These are phyloP conservation scores for Metschnikowia kofuensis DNA, from an alignment of 805 yeast species.

Conservation along the genomic window DNA sequence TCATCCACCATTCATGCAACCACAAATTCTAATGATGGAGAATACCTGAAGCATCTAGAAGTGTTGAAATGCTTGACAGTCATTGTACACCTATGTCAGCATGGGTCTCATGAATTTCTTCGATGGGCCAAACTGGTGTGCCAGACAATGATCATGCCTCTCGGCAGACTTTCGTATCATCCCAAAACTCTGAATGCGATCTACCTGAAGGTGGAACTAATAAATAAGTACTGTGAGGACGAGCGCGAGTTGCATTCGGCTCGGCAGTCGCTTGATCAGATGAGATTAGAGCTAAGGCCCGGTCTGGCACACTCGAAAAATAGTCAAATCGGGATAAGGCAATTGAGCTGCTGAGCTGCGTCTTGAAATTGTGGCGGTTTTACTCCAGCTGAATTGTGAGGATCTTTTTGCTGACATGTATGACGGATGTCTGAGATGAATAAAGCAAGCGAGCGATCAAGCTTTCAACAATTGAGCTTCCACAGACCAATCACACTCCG, in stretches of 20 bases:
- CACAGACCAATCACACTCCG: too few relatives aligned
- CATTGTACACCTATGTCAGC: conserved; percentile 47
- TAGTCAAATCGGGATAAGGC: background rate
- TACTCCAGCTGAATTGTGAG: too few relatives aligned
- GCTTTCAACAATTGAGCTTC: too few relatives aligned
- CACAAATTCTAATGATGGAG: background rate
- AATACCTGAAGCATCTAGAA: conserved; percentile 4
- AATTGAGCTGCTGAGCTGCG: background rate
- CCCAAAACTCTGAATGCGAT: conserved; percentile 24
- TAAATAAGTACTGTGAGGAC: conserved; percentile 29
- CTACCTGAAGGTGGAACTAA: conserved; percentile 34
- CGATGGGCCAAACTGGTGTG: conserved; percentile 36
- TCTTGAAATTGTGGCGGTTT: too few relatives aligned
- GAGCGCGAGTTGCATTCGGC: conserved; percentile 26
- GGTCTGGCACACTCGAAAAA: background rate
- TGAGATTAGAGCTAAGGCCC: conserved; percentile 7
- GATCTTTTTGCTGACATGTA: too few relatives aligned
- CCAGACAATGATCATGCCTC: conserved; percentile 17
- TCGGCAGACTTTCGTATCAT: conserved; percentile 12
- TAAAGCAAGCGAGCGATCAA: too few relatives aligned
- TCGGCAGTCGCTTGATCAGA: conserved; percentile 10
- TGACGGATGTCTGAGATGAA: too few relatives aligned
- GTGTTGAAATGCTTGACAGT: conserved; percentile 52
- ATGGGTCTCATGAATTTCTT: conserved; percentile 52
- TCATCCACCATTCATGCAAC: conserved; percentile 6